Evolutionary conservation across 305 asterid genomes (phyloP).

Genomic region (Fraxinus sp.): DNA sequence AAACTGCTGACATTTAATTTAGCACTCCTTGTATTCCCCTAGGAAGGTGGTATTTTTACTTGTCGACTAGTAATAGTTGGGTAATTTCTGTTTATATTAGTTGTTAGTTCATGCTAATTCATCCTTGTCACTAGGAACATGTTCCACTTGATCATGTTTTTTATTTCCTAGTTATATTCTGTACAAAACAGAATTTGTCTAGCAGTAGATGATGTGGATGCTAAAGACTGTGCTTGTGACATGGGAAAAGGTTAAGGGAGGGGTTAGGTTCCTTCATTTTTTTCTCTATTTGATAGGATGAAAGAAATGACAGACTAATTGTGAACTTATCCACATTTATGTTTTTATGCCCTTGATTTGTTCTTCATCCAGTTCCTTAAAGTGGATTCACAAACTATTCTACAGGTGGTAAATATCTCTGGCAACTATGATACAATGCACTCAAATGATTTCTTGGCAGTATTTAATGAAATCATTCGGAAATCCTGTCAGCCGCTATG

Average conservation of each 20-base stretch:
- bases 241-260: not conserved
- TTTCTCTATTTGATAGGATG: constrained; percentile 1
- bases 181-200: not conserved
- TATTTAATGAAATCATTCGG: constrained; percentile 52
- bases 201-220: not conserved
- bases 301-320: not conserved
- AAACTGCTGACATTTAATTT: not conserved
- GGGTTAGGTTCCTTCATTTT: not conserved
- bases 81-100: not conserved
- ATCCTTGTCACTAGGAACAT: not conserved
- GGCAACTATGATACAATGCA: constrained; percentile 35
- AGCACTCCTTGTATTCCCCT: not conserved
- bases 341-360: constrained; percentile 5
- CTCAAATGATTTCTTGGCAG: constrained; percentile 35
- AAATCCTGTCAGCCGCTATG: constrained; percentile 70
- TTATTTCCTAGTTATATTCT: not conserved
- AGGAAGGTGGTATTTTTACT: not conserved
- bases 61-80: not conserved
- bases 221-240: not conserved
- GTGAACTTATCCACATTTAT: not conserved
- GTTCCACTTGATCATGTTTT: not conserved
- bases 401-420: constrained; percentile 69
- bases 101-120: not conserved
- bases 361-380: not conserved
- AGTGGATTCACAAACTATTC: constrained; percentile 14